Evolutionary conservation across 495 filamentous ascomycete genomes (phyloP).

Genomic region (Podospora comata): DNA sequence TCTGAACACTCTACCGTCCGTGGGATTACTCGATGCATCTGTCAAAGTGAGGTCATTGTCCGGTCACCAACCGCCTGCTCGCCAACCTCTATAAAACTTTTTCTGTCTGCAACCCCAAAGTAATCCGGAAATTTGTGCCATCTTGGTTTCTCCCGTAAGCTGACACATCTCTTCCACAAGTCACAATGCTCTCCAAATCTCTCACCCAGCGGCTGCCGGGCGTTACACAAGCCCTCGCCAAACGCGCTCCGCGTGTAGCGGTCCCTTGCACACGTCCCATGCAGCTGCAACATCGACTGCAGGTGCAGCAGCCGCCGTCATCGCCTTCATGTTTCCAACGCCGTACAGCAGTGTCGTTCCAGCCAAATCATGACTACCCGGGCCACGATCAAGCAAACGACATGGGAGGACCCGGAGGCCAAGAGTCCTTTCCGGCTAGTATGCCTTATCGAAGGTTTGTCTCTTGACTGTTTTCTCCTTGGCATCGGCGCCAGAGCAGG

Average conservation of each 20-base stretch:
- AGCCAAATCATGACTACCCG: background rate
- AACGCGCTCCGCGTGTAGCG: background rate
- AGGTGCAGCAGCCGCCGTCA: background rate
- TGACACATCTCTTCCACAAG: background rate
- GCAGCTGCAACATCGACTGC: constrained; percentile 1
- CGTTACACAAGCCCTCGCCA: background rate
- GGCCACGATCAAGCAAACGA: constrained; percentile 8
- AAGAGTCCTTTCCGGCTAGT: constrained; percentile 17
- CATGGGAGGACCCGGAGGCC: constrained; percentile 24
- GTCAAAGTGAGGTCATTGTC: background rate
- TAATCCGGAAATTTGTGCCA: background rate
- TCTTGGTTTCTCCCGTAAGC: background rate
- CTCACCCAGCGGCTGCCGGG: background rate
- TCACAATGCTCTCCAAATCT: background rate
- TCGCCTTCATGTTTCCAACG: background rate
- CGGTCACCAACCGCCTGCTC: background rate
- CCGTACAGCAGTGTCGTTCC: background rate
- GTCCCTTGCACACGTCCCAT: background rate
- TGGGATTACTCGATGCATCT: background rate
- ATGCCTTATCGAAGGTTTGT: constrained; percentile 8
- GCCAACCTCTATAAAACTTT: background rate
- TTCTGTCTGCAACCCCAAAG: background rate
- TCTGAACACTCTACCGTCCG: background rate
- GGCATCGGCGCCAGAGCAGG: too few species aligned
- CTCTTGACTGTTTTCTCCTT: background rate